These are phyloP conservation scores for Chaetoceros tenuissimus DNA, from an alignment of 108 stramenopile species.

Conservation along the genomic window DNA sequence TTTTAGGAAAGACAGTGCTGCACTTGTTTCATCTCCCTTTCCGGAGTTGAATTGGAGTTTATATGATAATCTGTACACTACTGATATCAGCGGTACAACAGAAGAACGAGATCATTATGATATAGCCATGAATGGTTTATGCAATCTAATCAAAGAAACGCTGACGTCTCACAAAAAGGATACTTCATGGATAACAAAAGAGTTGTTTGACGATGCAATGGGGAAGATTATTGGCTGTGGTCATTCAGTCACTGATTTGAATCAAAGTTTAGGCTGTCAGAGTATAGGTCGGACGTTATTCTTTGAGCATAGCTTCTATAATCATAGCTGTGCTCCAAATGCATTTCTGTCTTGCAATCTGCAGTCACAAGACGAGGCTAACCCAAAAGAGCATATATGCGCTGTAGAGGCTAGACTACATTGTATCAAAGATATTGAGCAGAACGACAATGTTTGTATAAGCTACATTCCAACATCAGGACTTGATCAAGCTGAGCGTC, in stretches of 20 bases:
- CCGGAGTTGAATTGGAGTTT: not conserved
- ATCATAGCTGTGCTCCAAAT: slow-evolving; percentile 34
- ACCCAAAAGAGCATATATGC: not conserved
- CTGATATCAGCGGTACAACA: not conserved
- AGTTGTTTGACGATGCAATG: not conserved
- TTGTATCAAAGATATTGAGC: slow-evolving; percentile 4
- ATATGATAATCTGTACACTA: not conserved
- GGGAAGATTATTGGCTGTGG: slow-evolving; percentile 24
- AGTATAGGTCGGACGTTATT: slow-evolving; percentile 24
- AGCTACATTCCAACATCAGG: slow-evolving; percentile 38
- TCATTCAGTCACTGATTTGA: slow-evolving; percentile 25
- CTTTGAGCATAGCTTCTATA: slow-evolving; percentile 29
- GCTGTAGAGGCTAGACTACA: slow-evolving; percentile 16
- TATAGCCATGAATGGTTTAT: not conserved
- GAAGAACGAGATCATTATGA: not conserved
- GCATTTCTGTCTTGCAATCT: slow-evolving; percentile 23
- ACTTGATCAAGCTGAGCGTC: slow-evolving; percentile 16
- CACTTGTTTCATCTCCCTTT: not conserved
- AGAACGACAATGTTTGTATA: slow-evolving; percentile 18
- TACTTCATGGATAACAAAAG: not conserved
- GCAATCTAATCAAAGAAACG: not conserved
- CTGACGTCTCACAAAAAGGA: not conserved
- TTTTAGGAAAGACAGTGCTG: not conserved
- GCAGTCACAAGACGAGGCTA: not conserved
- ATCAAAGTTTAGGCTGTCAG: slow-evolving; percentile 19